Percentiles rank a stretch among this genome's conserved stretches.
Evolutionary conservation across 768 basidiomycete species (phyloP).

Genomic region (Lactifluus piperatus): DNA sequence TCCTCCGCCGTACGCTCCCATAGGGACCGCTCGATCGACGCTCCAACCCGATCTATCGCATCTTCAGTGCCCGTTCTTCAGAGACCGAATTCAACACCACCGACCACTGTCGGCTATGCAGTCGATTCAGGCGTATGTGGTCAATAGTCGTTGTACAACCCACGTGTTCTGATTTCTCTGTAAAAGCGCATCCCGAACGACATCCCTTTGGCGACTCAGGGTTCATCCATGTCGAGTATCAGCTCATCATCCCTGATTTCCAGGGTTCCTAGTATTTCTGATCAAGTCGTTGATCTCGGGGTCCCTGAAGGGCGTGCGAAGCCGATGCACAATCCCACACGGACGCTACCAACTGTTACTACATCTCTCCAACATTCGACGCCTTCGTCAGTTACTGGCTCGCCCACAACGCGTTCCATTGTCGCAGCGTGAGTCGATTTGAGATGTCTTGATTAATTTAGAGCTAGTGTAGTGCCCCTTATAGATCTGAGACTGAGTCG

Average conservation of each 20-base stretch:
- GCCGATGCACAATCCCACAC: neutral
- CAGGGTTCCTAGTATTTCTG: neutral
- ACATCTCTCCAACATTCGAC: neutral
- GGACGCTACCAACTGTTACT: neutral
- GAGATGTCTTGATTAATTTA: neutral
- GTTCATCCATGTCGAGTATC: neutral
- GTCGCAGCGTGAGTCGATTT: conserved; percentile 9
- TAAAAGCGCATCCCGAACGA: neutral
- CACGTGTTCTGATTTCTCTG: neutral
- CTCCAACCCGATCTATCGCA: conserved; percentile 1
- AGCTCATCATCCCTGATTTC: conserved; percentile 9
- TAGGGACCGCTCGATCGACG: neutral
- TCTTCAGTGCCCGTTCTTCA: neutral
- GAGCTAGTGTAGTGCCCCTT: conserved; percentile 3
- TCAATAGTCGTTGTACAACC: neutral
- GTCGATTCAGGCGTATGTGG: neutral
- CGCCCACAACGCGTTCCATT: conserved; percentile 1
- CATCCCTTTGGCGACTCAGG: neutral
- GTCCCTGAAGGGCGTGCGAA: neutral
- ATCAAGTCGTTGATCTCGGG: neutral
- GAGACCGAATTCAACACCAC: neutral
- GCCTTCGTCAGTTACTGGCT: conserved; percentile 1
- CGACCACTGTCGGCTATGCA: neutral
- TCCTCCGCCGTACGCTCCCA: conserved; percentile 4
- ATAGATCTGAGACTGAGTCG: conserved; percentile 9